Evolutionary conservation across 495 filamentous ascomycete genomes (phyloP), one percentile per base, ranked within the genome.

Genomic region (Articulospora tetracladia): DNA sequence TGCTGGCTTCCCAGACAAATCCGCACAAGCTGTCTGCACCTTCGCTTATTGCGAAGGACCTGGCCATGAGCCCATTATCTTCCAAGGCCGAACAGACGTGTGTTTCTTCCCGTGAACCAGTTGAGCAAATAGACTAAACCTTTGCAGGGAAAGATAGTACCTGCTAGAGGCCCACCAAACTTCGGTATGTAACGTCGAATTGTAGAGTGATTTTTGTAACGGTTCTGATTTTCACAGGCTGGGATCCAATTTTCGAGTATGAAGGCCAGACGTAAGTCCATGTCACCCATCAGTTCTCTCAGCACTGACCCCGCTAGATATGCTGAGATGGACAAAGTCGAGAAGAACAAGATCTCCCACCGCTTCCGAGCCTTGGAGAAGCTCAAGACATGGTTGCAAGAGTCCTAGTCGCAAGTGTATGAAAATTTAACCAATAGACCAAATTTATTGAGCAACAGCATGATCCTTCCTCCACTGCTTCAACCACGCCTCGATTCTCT

Each of bases 231-330:
- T 53, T 15, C 28, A 24, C 44, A 92, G 92, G 92, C 13, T 98
- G 95, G 94, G 94, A 99, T 70, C 84, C 95, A 0, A 89, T 96
- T 51, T 99, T 99, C 66, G 94, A 99, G 74, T 93, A 94, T 66
- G 83, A 93, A 63, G 93, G 93, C 50, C 75, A 91, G 74, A 98
- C 94, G 74, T 98, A 73, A 73, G 82, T 75, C 20, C n/a, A 55
- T 15, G n/a, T 28, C 41, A 30, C 25, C 39, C 51, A 17, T 26
- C 36, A n/a, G n/a, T 54, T n/a, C 36, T 3, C 13, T 28, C 13
- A 28, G 8, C 36, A 27, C 55, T 64, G 23, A 63, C 49, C 41
- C 57, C 25, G 15, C 26, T 27, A 86, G 82, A 7, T 87, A 96
- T 69, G 95, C 94, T 24, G 94, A 99, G 77, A 99, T 99, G 94